Percentiles rank a stretch among this genome's conserved stretches.
phyloP scores from a whole-genome alignment of 495 filamentous ascomycete genomes.

The Aspergillus egyptiacus region DNA sequence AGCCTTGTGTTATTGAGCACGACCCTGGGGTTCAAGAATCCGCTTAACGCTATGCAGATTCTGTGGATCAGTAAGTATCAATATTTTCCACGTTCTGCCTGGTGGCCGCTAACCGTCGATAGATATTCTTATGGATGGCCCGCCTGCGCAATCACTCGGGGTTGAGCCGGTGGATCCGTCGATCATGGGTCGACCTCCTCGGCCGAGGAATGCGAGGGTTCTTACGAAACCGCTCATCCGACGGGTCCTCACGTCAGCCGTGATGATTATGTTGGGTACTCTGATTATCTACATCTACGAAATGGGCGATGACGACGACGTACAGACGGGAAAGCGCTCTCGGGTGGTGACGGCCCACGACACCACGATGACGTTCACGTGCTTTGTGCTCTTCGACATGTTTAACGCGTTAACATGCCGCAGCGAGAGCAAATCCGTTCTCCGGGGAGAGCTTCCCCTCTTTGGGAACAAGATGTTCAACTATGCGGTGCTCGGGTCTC shows the following conservation, averaged over 20 bases:
- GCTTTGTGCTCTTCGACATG: constrained; percentile 98
- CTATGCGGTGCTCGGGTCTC: constrained; percentile 77
- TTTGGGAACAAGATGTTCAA: constrained; percentile 93
- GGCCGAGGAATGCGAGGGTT: constrained; percentile 75
- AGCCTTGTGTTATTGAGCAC: constrained; percentile 89
- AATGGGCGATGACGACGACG: constrained; percentile 60
- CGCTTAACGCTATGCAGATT: constrained; percentile 98
- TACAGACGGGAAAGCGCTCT: constrained; percentile 35
- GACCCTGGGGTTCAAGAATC: constrained; percentile 84
- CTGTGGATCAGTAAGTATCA: constrained; percentile 96
- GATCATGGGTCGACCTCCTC: constrained; percentile 88
- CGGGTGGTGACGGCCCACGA: constrained; percentile 80
- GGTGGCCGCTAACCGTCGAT: constrained; percentile 22
- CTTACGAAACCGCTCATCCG: constrained; percentile 75
- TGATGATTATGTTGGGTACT: constrained; percentile 86
- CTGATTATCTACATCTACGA: constrained; percentile 86
- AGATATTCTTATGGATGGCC: constrained; percentile 99
- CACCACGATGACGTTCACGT: constrained; percentile 99
- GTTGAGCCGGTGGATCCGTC: constrained; percentile 93
- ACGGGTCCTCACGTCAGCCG: constrained; percentile 80
- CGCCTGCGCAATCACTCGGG: constrained; percentile 92
- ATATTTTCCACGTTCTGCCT: constrained; percentile 20
- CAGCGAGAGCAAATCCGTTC: constrained; percentile 81
- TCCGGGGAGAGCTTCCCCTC: constrained; percentile 75
- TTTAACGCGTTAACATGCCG: constrained; percentile 94